Evolutionary conservation across 805 yeast genomes (phyloP).

Genomic region (Metschnikowia peoriensis): DNA sequence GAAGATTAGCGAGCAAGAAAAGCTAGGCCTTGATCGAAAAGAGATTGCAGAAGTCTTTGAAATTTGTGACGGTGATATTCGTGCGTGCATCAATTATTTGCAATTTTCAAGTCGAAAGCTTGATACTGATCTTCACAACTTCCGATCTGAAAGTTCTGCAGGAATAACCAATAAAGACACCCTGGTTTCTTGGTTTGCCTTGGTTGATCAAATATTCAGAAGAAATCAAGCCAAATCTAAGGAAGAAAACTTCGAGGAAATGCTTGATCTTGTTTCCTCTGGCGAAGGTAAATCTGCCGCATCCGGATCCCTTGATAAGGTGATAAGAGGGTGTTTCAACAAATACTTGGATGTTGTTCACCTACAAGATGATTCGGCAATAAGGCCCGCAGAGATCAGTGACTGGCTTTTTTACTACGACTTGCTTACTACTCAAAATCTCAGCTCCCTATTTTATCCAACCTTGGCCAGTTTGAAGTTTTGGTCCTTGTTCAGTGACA

Average conservation of each 20-base stretch:
- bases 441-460: constrained; percentile 48
- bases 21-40: constrained; percentile 45
- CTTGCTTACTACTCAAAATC: constrained; percentile 33
- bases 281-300: constrained; percentile 36
- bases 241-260: constrained; percentile 46
- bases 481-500: constrained; percentile 63
- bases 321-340: constrained; percentile 71
- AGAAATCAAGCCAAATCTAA: constrained; percentile 46
- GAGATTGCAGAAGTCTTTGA: constrained; percentile 64
- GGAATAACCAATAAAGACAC: constrained; percentile 50
- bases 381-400: constrained; percentile 57
- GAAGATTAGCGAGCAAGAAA: constrained; percentile 55
- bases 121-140: constrained; percentile 10
- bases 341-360: constrained; percentile 59
- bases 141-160: neutral
- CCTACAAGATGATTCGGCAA: constrained; percentile 57
- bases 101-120: constrained; percentile 54
- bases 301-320: constrained; percentile 56
- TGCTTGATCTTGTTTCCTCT: constrained; percentile 46
- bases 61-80: constrained; percentile 74
- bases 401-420: constrained; percentile 83
- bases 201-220: constrained; percentile 61
- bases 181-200: constrained; percentile 62
- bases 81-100: constrained; percentile 79
- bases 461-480: constrained; percentile 59